Evolutionary conservation across 2,329 filamentous ascomycete genomes (phyloP).

Genomic region (Penicillium sp.): DNA sequence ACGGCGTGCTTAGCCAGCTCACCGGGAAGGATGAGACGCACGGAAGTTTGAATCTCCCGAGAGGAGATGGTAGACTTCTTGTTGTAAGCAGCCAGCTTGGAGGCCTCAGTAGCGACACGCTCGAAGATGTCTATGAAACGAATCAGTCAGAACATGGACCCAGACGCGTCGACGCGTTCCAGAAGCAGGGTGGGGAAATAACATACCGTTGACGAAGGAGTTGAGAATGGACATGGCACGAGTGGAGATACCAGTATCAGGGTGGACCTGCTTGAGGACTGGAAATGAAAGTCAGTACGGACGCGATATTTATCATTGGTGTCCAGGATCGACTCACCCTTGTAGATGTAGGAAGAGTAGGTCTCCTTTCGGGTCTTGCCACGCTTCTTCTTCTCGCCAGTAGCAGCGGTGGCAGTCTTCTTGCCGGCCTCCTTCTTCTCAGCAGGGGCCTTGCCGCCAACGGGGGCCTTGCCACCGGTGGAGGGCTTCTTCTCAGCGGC

Average conservation of each 20-base stretch:
- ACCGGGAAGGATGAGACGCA: constrained; percentile 94
- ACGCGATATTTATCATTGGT: neutral
- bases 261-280: constrained; percentile 99
- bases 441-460: constrained; percentile 68
- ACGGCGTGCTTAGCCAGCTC: constrained; percentile 99
- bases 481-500: constrained; percentile 96
- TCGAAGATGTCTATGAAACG: constrained; percentile 84
- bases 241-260: constrained; percentile 99
- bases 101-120: constrained; percentile 96
- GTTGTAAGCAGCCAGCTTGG: constrained; percentile 99
- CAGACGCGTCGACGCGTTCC: neutral
- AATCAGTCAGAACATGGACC: constrained; percentile 3
- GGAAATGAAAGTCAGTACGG: constrained; percentile 21
- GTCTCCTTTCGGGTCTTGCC: constrained; percentile 99
- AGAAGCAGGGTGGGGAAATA: constrained; percentile 37
- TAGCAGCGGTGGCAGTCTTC: constrained; percentile 82
- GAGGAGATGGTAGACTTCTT: constrained; percentile 99
- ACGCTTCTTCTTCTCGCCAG: constrained; percentile 99
- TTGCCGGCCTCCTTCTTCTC: constrained; percentile 99
- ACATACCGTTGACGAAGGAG: constrained; percentile 96
- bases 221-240: constrained; percentile 99
- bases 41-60: constrained; percentile 98
- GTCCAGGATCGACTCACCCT: constrained; percentile 63
- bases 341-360: constrained; percentile 99
- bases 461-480: constrained; percentile 86